Evolutionary conservation across 106 monocot genomes (phyloP), one percentile per base, ranked within the genome.

Genomic region (Apostasia shenzhenica): DNA sequence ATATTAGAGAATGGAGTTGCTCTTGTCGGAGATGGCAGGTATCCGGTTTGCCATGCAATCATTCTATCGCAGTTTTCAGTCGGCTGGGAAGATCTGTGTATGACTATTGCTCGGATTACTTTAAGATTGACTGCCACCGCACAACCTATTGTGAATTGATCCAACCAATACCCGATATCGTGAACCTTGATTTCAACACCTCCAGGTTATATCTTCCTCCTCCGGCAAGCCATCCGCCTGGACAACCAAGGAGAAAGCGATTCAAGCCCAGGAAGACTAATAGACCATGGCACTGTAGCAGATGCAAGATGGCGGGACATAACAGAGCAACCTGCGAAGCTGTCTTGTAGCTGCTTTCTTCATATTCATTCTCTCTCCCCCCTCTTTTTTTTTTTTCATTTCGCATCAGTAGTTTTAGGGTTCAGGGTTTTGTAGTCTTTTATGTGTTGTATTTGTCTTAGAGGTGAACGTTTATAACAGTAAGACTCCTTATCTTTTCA

Each of bases 291-390:
- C 84, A 85, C 26, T 95, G 94, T 70, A 91, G 91, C 68, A 77
- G 91, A 74, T 95, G 94, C 81, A 95, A 95, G 67, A 70, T 57
- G 57, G 72, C 77, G 40, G 94, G 94, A 11, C 94, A 95, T 66
- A 95, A 95, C 38, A 91, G 86, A 75, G 91, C 91, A 45, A 95
- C 94, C n/a, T 95, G 94, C 51, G 86, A 88, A 67, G 83, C 79
- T 45, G 45, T 88, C 73, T 65, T 85, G 8, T 83, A 70, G 73
- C 10, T 69, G 12, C 6, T 26, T 26, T 26, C 26, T 26, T 26
- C 26, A 26, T 26, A 26, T 26, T 26, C 26, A 26, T 26, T 26
- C 26, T 26, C 26, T 26, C 26, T 26, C 26, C 26, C 8, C 55
- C 55, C 55, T 1, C 0, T 1, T 55, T 55, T 55, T 6, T 13